A percentile compares a stretch with the other conserved stretches of the same genome.
Conservation (phyloP, 169 alveolate genomes). For the Eimeria zaria region DNA sequence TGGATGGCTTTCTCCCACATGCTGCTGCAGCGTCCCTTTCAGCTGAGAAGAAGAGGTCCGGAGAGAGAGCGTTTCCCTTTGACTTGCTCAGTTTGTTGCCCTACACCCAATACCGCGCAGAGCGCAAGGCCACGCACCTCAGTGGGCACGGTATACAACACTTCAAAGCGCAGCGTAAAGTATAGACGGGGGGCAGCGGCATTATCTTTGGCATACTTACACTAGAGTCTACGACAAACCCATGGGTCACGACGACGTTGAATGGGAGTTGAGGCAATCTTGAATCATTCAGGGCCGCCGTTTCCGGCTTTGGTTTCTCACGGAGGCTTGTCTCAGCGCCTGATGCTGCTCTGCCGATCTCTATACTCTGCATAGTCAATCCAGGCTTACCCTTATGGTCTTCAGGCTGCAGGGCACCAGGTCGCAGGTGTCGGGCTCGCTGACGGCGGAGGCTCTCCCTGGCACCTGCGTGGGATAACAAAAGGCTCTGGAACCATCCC, state of each 20-base stretch:
- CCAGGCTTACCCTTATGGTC: neutral
- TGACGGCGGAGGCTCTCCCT: conserved; percentile 53
- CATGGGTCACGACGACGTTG: conserved; percentile 95
- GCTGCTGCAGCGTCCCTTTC: conserved; percentile 16
- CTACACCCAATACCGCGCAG: conserved; percentile 81
- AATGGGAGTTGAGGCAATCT: conserved; percentile 92
- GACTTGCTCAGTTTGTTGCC: conserved; percentile 98
- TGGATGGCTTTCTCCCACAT: neutral
- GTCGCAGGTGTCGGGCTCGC: neutral
- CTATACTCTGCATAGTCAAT: neutral
- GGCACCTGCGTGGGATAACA: conserved; percentile 86
- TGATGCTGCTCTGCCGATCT: neutral
- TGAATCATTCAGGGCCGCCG: neutral
- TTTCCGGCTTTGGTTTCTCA: neutral
- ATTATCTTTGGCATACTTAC: neutral
- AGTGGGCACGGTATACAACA: neutral
- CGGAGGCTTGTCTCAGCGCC: neutral
- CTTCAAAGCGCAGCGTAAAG: neutral
- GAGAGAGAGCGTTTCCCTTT: conserved; percentile 96
- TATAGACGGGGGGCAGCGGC: neutral
- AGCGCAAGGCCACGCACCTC: neutral
- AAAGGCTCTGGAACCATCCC: conserved; percentile 94
- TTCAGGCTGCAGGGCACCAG: neutral
- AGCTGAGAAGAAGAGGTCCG: conserved; percentile 74
- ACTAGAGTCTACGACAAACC: conserved; percentile 95